Conservation (phyloP, 1,284 basidiomycete genomes). For the Ganoderma leucocontextum region DNA sequence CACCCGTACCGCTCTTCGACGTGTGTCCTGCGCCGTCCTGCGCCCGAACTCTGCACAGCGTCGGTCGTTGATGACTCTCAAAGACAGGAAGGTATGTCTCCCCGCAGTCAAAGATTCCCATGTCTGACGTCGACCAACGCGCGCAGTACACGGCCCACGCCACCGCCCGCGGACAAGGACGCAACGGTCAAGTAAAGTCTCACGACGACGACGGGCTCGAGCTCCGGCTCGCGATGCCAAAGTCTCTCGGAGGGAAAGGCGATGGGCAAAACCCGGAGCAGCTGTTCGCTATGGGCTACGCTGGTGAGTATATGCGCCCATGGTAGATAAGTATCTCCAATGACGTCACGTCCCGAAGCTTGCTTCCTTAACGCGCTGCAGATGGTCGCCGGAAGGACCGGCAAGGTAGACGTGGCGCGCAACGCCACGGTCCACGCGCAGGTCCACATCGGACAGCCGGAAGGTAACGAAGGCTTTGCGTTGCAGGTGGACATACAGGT, state of each 20-base stretch:
- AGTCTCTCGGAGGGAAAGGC: constrained; percentile 50
- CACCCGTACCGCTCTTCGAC: constrained; percentile 13
- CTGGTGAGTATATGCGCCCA: constrained; percentile 37
- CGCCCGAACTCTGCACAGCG: not conserved
- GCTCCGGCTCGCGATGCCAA: constrained; percentile 47
- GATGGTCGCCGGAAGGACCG: constrained; percentile 58
- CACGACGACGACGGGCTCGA: constrained; percentile 46
- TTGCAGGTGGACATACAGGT: constrained; percentile 74
- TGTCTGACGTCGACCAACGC: not conserved
- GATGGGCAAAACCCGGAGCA: constrained; percentile 54
- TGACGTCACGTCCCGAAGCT: constrained; percentile 47
- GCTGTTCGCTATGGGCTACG: constrained; percentile 52
- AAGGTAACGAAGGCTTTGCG: constrained; percentile 65
- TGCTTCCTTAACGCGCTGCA: constrained; percentile 78
- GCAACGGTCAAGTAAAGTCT: constrained; percentile 49
- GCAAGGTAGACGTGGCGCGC: constrained; percentile 62
- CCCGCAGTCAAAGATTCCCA: not conserved
- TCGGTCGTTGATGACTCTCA: constrained; percentile 38
- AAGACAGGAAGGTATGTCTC: constrained; percentile 36
- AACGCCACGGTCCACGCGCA: constrained; percentile 66
- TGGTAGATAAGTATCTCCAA: not conserved
- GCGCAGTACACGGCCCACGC: constrained; percentile 47
- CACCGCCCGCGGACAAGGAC: constrained; percentile 48
- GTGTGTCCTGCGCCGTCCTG: constrained; percentile 5
- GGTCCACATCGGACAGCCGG: constrained; percentile 68